Conservation (phyloP, 2,329 filamentous ascomycete species). For the Fusarium falciforme region DNA sequence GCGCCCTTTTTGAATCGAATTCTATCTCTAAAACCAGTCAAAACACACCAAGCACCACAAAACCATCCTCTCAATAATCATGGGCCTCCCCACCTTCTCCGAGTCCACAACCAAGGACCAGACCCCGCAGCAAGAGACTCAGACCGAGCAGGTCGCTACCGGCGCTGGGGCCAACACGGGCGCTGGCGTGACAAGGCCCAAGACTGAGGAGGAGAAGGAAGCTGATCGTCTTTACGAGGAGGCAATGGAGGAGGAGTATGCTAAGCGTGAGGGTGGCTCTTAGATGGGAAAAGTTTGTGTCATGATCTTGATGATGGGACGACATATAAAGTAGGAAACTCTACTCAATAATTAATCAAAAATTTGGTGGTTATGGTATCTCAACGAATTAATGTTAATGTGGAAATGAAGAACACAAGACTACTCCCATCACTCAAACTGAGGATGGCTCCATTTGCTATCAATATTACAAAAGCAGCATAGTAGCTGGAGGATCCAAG, state of each 20-base stretch:
- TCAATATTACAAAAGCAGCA: neutral
- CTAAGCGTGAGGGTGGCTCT: conserved; percentile 64
- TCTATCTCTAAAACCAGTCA: neutral
- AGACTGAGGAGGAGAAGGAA: conserved; percentile 62
- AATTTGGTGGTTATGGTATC: neutral
- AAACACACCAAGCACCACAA: neutral
- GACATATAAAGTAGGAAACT: neutral
- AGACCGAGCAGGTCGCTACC: conserved; percentile 38
- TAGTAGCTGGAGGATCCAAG: neutral
- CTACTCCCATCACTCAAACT: neutral
- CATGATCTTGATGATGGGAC: neutral
- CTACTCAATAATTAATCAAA: neutral
- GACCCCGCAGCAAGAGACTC: conserved; percentile 24
- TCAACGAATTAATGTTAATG: neutral
- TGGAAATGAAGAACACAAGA: neutral
- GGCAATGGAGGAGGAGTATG: conserved; percentile 66
- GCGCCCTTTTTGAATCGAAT: neutral
- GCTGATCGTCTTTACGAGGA: conserved; percentile 64
- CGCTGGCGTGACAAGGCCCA: conserved; percentile 58
- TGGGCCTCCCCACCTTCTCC: conserved; percentile 45
- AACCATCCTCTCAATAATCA: conserved; percentile 17
- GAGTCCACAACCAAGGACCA: conserved; percentile 15
- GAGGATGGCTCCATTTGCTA: neutral
- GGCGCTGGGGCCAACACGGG: conserved; percentile 63
- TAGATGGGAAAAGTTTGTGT: conserved; percentile 37